phyloP scores from a whole-genome alignment of 257 asterid species.

The Lycium ferocissimum region DNA sequence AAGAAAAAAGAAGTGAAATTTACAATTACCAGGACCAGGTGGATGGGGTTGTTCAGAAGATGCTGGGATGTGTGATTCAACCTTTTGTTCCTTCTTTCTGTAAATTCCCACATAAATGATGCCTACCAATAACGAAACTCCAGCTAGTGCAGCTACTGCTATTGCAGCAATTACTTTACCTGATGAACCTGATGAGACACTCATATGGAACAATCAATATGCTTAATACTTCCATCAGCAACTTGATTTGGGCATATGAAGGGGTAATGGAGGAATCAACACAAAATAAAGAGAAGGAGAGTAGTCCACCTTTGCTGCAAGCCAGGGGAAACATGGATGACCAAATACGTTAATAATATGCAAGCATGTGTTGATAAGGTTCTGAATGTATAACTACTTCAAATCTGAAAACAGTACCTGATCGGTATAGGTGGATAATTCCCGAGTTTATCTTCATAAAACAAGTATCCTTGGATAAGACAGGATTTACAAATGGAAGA shows the following conservation, averaged over 20 bases:
- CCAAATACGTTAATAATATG: constrained; percentile 9
- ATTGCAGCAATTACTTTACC: constrained; percentile 77
- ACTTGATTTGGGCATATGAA: constrained; percentile 27
- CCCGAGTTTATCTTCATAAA: not conserved
- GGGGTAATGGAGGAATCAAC: not conserved
- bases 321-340: not conserved
- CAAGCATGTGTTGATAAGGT: constrained; percentile 16
- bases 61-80: constrained; percentile 43
- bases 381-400: constrained; percentile 22
- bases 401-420: constrained; percentile 16
- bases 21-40: constrained; percentile 38
- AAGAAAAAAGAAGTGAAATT: not conserved
- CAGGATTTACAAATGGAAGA: not conserved
- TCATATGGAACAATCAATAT: constrained; percentile 24
- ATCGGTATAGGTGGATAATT: constrained; percentile 11
- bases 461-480: not conserved
- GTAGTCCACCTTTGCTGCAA: constrained; percentile 74
- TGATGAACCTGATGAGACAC: constrained; percentile 64
- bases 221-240: constrained; percentile 27
- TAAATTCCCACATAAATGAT: constrained; percentile 50
- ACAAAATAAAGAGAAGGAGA: constrained; percentile 20
- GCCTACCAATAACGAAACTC: constrained; percentile 51
- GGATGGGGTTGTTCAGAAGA: constrained; percentile 53
- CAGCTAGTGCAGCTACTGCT: constrained; percentile 52
- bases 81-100: constrained; percentile 55